Percentiles rank a stretch among this genome's conserved stretches.
phyloP scores from a whole-genome alignment of 2,329 filamentous ascomycete genomes.

The Blastomyces gilchristii region DNA sequence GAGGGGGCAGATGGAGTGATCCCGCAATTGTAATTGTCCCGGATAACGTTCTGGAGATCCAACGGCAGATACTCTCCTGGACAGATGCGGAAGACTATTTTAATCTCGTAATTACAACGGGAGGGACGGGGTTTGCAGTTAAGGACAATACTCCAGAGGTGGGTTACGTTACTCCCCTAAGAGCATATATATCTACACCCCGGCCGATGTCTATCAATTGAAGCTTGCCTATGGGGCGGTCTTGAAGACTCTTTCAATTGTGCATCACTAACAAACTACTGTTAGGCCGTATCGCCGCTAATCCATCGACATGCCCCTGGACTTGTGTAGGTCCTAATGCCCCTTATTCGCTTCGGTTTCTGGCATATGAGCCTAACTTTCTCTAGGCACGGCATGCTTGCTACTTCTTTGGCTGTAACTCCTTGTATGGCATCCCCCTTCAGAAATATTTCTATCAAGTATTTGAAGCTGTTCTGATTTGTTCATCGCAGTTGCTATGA shows the following conservation, averaged over 20 bases:
- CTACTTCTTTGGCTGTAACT: slow-evolving; percentile 72
- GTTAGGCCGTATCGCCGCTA: slow-evolving; percentile 63
- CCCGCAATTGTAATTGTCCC: slow-evolving; percentile 63
- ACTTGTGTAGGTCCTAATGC: slow-evolving; percentile 51
- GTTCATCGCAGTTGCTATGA: slow-evolving; percentile 67
- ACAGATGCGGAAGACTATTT: slow-evolving; percentile 52
- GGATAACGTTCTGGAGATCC: slow-evolving; percentile 66
- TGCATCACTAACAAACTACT: slow-evolving; percentile 13
- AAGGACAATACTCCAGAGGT: slow-evolving; percentile 85
- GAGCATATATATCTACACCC: slow-evolving; percentile 7
- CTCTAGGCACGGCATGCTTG: slow-evolving; percentile 75
- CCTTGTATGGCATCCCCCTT: slow-evolving; percentile 56
- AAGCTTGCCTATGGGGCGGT: background rate
- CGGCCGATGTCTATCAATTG: background rate
- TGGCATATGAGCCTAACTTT: slow-evolving; percentile 15
- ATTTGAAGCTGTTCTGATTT: slow-evolving; percentile 19
- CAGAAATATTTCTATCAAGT: slow-evolving; percentile 9
- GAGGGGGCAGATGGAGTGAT: slow-evolving; percentile 61
- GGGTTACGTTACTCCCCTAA: slow-evolving; percentile 18
- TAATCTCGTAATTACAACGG: slow-evolving; percentile 78
- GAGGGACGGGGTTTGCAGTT: slow-evolving; percentile 83
- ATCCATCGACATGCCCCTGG: slow-evolving; percentile 80
- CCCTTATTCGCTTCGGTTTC: background rate
- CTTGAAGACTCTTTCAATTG: background rate
- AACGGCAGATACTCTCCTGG: slow-evolving; percentile 61